Conservation (phyloP, 257 asterid genomes). For the Gentiana macrophylla region DNA sequence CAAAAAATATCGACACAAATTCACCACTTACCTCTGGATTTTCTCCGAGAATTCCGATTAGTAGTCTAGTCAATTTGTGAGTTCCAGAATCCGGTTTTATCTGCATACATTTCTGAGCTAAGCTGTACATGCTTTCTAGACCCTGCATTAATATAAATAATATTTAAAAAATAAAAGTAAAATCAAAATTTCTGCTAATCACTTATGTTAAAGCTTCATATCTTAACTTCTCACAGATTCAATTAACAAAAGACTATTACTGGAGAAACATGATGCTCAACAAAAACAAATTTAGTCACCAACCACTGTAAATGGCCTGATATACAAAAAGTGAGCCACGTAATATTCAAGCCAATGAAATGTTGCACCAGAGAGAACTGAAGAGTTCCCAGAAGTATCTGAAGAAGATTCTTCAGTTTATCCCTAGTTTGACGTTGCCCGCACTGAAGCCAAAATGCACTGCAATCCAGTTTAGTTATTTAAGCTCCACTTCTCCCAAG, state of each 20-base stretch:
- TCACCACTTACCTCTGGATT: constrained; percentile 54
- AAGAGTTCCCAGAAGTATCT: constrained; percentile 74
- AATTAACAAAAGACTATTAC: not conserved
- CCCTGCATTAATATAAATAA: constrained; percentile 43
- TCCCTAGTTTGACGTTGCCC: constrained; percentile 64
- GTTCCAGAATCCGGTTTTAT: constrained; percentile 48
- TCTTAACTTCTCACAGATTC: not conserved
- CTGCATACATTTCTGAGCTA: constrained; percentile 86
- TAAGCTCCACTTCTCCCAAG: constrained; percentile 96
- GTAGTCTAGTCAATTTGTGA: constrained; percentile 71
- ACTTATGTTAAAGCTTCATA: not conserved
- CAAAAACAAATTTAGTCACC: constrained; percentile 11
- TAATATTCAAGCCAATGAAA: constrained; percentile 84
- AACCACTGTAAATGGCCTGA: constrained; percentile 84
- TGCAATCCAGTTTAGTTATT: constrained; percentile 79
- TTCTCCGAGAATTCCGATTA: constrained; percentile 76
- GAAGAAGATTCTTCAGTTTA: constrained; percentile 82
- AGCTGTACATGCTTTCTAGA: constrained; percentile 69
- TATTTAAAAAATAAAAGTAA: not conserved
- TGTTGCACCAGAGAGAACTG: constrained; percentile 53
- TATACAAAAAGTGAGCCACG: constrained; percentile 71
- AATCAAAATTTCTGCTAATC: constrained; percentile 8
- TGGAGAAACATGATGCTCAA: constrained; percentile 1
- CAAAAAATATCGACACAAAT: constrained; percentile 2
- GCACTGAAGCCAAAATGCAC: constrained; percentile 88